Evolutionary conservation across 345 rosid genomes (phyloP), one percentile per base, ranked within the genome.

Genomic region (Microcos paniculata): DNA sequence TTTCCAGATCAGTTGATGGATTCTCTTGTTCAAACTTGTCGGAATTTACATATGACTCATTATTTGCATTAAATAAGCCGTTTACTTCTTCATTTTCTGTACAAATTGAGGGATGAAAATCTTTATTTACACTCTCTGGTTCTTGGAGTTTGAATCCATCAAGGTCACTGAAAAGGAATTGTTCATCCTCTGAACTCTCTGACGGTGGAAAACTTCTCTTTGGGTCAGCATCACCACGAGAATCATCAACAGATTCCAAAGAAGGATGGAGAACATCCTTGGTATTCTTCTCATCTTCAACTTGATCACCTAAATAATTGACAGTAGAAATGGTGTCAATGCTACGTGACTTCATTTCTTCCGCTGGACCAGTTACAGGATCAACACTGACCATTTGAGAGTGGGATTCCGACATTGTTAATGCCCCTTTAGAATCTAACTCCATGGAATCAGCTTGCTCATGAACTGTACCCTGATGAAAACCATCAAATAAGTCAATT

Each of bases 91-190:
- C 48, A 71, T 69, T 77, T 74, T 78, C 80, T 13, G 49, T 70
- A 77, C 30, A 49, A 70, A 18, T 67, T 65, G 80, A 46, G 28
- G 72, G 72, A 76, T 63, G 51, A 75, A 65, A 68, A 30, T 80
- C 80, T 74, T 70, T 79, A 62, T 82, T 80, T 24, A 76, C 23
- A 45, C 26, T 40, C 79, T 77, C 85, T 30, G 71, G 73, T 65
- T 80, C 80, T 23, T 57, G 72, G 52, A 71, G 71, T 74, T 85
- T 82, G 52, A 55, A 73, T 67, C 85, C 89, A 64, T 82, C 91
- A 79, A 87, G 82, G 84, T 91, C 94, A 62, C 91, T 72, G 77
- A 93, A 89, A 75, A 77, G 83, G 78, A 95, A 90, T 40, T 93
- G 94, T 62, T 88, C 98, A 46, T 89, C 99, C 73, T 88, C 92